phyloP scores from a whole-genome alignment of 495 filamentous ascomycete genomes.

The Terfezia boudieri region DNA sequence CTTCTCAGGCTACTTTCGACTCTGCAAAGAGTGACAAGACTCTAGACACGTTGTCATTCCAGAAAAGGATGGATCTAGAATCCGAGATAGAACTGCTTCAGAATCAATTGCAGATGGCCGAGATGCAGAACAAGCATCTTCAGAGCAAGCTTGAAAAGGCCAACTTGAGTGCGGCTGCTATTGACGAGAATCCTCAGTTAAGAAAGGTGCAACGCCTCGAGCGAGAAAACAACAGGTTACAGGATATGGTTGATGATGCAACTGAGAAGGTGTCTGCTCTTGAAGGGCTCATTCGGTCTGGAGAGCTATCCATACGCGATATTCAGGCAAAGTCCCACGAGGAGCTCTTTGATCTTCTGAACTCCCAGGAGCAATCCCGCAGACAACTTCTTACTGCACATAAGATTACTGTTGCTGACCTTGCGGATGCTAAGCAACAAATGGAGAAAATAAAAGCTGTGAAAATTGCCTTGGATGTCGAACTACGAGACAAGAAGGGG shows the following conservation, averaged over 20 bases:
- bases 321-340: constrained; percentile 86
- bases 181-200: constrained; percentile 46
- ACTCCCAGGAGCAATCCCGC: constrained; percentile 77
- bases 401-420: constrained; percentile 63
- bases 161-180: constrained; percentile 32
- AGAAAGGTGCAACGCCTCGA: constrained; percentile 75
- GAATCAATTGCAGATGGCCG: constrained; percentile 80
- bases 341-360: constrained; percentile 82
- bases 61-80: constrained; percentile 75
- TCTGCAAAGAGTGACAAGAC: constrained; percentile 74
- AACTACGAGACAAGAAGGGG: constrained; percentile 61
- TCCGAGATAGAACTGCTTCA: constrained; percentile 81
- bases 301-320: constrained; percentile 78
- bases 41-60: constrained; percentile 70
- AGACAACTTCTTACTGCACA: constrained; percentile 61
- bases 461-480: constrained; percentile 60
- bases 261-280: constrained; percentile 77
- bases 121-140: constrained; percentile 91
- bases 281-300: constrained; percentile 66
- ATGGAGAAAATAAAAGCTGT: constrained; percentile 68
- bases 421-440: constrained; percentile 62
- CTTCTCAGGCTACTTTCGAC: constrained; percentile 34
- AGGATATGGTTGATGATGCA: constrained; percentile 90
- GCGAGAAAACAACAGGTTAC: constrained; percentile 73
- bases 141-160: constrained; percentile 61